phyloP scores from a whole-genome alignment of 75 land plant species.

The Picea glauca region DNA sequence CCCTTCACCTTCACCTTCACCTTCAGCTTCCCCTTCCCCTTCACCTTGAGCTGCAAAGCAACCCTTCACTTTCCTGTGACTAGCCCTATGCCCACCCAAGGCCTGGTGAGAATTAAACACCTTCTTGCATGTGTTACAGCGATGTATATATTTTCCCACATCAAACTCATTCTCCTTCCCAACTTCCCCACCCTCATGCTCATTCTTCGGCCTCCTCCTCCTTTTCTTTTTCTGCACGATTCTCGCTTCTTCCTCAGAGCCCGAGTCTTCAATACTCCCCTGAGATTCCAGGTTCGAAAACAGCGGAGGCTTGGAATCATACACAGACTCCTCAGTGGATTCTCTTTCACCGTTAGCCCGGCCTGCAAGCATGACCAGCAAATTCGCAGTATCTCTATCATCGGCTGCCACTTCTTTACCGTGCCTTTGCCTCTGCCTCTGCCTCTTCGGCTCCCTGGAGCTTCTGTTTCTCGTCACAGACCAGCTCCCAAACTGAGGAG shows the following conservation, averaged over 20 bases:
- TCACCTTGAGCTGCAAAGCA: conserved; percentile 14
- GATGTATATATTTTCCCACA: conserved; percentile 7
- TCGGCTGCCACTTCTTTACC: not conserved
- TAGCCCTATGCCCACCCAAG: conserved; percentile 25
- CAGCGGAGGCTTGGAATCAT: conserved; percentile 1
- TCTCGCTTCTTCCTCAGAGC: conserved; percentile 4
- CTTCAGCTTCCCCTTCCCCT: conserved; percentile 6
- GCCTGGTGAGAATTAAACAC: conserved; percentile 24
- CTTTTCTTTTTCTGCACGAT: not conserved
- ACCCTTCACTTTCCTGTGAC: conserved; percentile 26
- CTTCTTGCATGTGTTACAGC: conserved; percentile 24
- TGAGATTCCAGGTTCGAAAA: conserved; percentile 10
- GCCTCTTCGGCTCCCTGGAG: not conserved
- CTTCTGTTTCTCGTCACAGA: conserved; percentile 8
- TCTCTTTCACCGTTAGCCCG: conserved; percentile 2
- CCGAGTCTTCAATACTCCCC: conserved; percentile 8
- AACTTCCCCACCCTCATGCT: not conserved
- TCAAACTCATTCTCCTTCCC: not conserved
- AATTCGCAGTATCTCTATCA: conserved; percentile 12
- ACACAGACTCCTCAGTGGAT: conserved; percentile 14
- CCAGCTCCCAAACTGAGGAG: conserved; percentile 8
- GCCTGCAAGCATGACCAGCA: conserved; percentile 11
- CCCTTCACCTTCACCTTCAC: conserved; percentile 7
- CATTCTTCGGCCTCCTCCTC: not conserved
- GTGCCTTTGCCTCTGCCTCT: not conserved